These are phyloP conservation scores for Globisporangium mamillatum DNA, from an alignment of 352 stramenopile species.

Conservation along the genomic window DNA sequence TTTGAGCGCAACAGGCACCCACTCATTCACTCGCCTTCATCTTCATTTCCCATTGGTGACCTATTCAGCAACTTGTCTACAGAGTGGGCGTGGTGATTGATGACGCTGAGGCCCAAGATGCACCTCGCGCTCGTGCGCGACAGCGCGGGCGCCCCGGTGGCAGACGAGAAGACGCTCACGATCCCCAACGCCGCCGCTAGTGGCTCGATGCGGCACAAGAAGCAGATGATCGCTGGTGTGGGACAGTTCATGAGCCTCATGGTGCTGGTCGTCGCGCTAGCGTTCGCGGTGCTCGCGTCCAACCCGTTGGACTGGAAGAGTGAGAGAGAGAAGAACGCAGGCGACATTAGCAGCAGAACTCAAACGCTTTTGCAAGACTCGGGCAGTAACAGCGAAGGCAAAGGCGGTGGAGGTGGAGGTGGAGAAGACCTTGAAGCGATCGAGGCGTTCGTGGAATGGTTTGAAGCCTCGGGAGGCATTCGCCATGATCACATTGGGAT, in stretches of 20 bases:
- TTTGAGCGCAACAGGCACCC: not conserved
- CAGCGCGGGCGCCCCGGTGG: not conserved
- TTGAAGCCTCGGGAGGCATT: constrained; percentile 28
- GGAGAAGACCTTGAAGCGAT: not conserved
- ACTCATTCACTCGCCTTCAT: not conserved
- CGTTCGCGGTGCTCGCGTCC: constrained; percentile 9
- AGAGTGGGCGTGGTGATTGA: not conserved
- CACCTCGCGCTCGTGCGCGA: not conserved
- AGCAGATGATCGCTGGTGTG: constrained; percentile 9
- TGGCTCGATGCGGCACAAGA: not conserved
- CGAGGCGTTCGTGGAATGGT: constrained; percentile 43
- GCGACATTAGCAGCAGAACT: not conserved
- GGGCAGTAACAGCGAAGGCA: not conserved
- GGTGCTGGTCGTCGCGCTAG: not conserved
- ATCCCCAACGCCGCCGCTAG: not conserved
- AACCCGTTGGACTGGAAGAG: constrained; percentile 3
- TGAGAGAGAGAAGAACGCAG: not conserved
- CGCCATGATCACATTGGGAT: constrained; percentile 24
- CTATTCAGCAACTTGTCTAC: not conserved
- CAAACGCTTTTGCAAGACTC: not conserved
- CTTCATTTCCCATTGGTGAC: not conserved
- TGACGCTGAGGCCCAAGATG: constrained; percentile 2
- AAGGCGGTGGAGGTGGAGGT: not conserved
- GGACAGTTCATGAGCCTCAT: constrained; percentile 4
- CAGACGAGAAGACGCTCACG: not conserved